These are phyloP conservation scores for Globisporangium lucens DNA, from an alignment of 352 stramenopile genomes.

Conservation along the genomic window DNA sequence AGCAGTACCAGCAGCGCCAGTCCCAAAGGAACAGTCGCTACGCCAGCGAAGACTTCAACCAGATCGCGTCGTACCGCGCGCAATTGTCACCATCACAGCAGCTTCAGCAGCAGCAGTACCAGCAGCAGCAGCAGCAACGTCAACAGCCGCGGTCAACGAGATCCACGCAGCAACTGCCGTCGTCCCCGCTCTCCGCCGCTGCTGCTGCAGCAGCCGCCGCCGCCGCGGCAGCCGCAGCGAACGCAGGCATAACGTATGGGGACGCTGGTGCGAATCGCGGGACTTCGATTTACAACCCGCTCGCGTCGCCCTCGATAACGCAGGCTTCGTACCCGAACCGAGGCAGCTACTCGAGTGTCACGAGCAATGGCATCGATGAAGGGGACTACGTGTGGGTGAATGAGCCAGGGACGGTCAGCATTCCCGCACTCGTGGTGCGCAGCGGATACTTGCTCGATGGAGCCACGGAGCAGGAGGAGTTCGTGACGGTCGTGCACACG, in stretches of 20 bases:
- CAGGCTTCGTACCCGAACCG: conserved; percentile 4
- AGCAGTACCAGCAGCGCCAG: neutral
- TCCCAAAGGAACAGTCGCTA: conserved; percentile 11
- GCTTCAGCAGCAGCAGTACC: conserved; percentile 15
- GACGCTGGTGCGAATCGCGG: neutral
- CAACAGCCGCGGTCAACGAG: conserved; percentile 8
- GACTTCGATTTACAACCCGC: conserved; percentile 15
- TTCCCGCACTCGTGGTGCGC: conserved; percentile 58
- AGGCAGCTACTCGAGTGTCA: conserved; percentile 14
- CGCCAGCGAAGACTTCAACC: conserved; percentile 6
- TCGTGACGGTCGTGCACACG: conserved; percentile 75
- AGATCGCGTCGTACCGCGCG: conserved; percentile 12
- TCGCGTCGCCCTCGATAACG: conserved; percentile 10
- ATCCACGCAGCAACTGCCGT: neutral
- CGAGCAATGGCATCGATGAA: conserved; percentile 38
- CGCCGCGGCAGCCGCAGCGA: conserved; percentile 7
- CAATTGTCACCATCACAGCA: conserved; percentile 15
- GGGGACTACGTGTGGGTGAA: conserved; percentile 68
- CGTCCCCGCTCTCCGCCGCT: conserved; percentile 12
- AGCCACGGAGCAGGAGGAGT: conserved; percentile 57
- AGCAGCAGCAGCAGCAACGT: conserved; percentile 8
- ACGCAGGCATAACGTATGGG: conserved; percentile 5
- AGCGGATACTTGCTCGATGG: conserved; percentile 59
- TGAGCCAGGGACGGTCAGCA: conserved; percentile 47
- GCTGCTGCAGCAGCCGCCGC: conserved; percentile 13